Conservation (phyloP, 345 rosid species). For the Garcia nutans region DNA sequence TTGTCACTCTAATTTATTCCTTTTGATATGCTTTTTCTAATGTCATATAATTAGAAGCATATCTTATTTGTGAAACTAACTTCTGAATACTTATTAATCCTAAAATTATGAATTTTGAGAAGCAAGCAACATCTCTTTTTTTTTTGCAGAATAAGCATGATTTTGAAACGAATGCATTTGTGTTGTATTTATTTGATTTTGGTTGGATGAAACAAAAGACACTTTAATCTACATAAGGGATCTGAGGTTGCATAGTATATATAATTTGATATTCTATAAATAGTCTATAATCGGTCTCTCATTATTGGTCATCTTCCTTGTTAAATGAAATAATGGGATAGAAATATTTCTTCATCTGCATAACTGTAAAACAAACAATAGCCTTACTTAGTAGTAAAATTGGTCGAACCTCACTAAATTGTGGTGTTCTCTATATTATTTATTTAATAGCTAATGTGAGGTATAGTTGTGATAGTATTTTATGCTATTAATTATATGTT, state of each 20-base stretch:
- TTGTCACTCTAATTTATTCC: slow-evolving; percentile 35
- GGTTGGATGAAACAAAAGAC: background rate
- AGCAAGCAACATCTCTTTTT: background rate
- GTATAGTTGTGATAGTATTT: too few relatives aligned
- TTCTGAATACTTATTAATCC: background rate
- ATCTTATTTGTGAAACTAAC: background rate
- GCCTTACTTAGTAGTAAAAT: too few relatives aligned
- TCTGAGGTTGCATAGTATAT: background rate
- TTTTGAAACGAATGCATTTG: background rate
- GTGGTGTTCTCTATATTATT: too few relatives aligned
- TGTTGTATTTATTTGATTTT: background rate
- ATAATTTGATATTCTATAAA: background rate
- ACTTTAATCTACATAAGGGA: background rate
- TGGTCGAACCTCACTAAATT: too few relatives aligned
- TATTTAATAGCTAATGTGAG: too few relatives aligned
- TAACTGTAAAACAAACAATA: background rate
- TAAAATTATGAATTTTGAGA: background rate
- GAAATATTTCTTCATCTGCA: background rate
- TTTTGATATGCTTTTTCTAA: slow-evolving; percentile 6
- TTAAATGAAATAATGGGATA: background rate
- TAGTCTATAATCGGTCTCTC: background rate
- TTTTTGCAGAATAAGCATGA: background rate
- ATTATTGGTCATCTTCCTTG: background rate
- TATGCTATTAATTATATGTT: too few relatives aligned
- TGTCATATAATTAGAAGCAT: background rate